Base-by-base conservation (phyloP, 441 rosid genomes). In the Erodium texanum region DNA sequence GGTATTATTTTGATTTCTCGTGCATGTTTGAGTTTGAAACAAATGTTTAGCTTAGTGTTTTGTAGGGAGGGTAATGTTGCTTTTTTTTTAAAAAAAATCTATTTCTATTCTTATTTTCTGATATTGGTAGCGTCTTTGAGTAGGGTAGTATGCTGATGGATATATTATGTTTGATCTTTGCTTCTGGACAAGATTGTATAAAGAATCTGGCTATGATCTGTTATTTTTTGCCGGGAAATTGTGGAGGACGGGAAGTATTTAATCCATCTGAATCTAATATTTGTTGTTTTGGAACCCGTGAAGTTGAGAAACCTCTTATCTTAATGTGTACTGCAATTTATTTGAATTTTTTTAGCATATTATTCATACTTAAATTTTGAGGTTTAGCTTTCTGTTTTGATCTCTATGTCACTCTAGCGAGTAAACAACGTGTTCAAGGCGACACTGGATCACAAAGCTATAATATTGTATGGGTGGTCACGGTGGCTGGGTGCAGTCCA, bases 401-500 rank as follows among this genome's bases (percentile, higher is more conserved):
- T 58, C 27, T 58, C 27, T 12, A 12, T 58, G 15, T 58, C 27
- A 20, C 15, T 58, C 62, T 20, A 58, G 62, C 14, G 12, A 20
- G 62, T 58, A 22, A 58, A 58, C 62, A 10, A 22, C 15, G 52
- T 14, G 62, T 20, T 38, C 23, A 61, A 68, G 66, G 24, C 38
- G 16, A 20, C n/a, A 27, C 38, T 18, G 45, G 63, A 20, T 67
- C 62, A 34, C 58, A 62, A 24, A 62, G 50, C 54, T 48, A 45
- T 66, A 7, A 5, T 67, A 24, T 66, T 52, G 68, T 24, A 73
- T 73, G 75, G 75, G 66, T 64, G 71, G 41, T 43, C 43, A 50
- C 23, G 58, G 67, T 61, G 71, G 67, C 14, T 52, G 43, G 64
- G 64, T 23, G 56, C 68, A 22, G 71, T 67, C 75, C 15, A 50